Conservation (phyloP, 768 basidiomycete genomes). For the Trametes meyenii region DNA sequence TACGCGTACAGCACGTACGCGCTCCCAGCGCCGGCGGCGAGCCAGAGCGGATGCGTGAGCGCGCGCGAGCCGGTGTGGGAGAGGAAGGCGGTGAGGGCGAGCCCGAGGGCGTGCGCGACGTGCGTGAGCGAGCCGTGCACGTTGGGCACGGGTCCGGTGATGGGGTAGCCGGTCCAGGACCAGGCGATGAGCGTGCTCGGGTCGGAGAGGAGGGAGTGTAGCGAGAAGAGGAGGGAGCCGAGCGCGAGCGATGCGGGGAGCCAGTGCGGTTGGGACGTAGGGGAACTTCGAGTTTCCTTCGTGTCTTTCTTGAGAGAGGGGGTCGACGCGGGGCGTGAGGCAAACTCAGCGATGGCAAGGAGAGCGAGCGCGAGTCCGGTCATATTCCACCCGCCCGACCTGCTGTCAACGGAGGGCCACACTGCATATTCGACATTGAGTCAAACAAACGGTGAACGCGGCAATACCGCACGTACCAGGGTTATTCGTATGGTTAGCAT, state of each 20-base stretch:
- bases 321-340: slow-evolving; percentile 42
- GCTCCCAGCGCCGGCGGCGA: slow-evolving; percentile 53
- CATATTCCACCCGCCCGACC: slow-evolving; percentile 72
- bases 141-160: slow-evolving; percentile 74
- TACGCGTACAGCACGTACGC: slow-evolving; percentile 60
- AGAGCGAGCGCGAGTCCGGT: slow-evolving; percentile 60
- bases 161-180: slow-evolving; percentile 88
- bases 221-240: slow-evolving; percentile 68
- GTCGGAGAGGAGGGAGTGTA: slow-evolving; percentile 76
- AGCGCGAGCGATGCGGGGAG: slow-evolving; percentile 54
- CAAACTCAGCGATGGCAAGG: slow-evolving; percentile 59
- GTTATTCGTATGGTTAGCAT: slow-evolving; percentile 79
- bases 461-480: slow-evolving; percentile 51
- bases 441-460: background rate
- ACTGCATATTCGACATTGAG: slow-evolving; percentile 42
- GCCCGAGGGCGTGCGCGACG: slow-evolving; percentile 59
- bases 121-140: slow-evolving; percentile 72
- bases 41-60: slow-evolving; percentile 53
- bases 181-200: slow-evolving; percentile 79
- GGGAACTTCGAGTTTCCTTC: no score
- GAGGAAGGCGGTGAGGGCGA: slow-evolving; percentile 45
- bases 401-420: slow-evolving; percentile 75
- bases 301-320: slow-evolving; percentile 14
- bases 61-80: slow-evolving; percentile 26
- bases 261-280: slow-evolving; percentile 33